These are phyloP conservation scores for Pseudotsuga menziesii DNA, from an alignment of 75 land plant genomes.

Conservation along the genomic window DNA sequence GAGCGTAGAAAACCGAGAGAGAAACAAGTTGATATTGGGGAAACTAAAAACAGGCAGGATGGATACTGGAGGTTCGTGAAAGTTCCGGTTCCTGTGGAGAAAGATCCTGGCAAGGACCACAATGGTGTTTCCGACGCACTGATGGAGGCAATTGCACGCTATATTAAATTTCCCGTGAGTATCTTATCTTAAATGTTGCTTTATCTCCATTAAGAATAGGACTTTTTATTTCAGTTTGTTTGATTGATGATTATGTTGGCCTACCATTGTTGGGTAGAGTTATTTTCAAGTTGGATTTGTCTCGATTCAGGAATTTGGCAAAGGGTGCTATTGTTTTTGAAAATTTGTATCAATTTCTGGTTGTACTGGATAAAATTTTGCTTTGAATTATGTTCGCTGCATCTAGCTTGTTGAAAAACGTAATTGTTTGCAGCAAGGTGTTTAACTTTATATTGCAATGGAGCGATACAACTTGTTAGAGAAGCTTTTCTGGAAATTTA, in stretches of 20 bases:
- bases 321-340: too few relatives aligned
- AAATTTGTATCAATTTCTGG: too few relatives aligned
- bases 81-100: constrained; percentile 57
- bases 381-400: too few relatives aligned
- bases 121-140: constrained; percentile 54
- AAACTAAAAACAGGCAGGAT: constrained; percentile 28
- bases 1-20: constrained; percentile 50
- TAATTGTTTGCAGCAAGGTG: too few relatives aligned
- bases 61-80: constrained; percentile 82
- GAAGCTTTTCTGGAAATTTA: too few relatives aligned
- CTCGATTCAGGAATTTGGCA: too few relatives aligned
- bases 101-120: constrained; percentile 81
- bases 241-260: neutral
- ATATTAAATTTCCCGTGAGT: constrained; percentile 76
- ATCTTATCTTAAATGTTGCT: neutral
- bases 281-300: neutral
- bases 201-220: neutral
- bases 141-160: constrained; percentile 63
- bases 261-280: neutral
- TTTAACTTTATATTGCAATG: too few relatives aligned
- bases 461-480: too few relatives aligned
- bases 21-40: neutral
- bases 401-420: too few relatives aligned
- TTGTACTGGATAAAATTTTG: too few relatives aligned
- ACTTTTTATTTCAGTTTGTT: constrained; percentile 6